A percentile compares a stretch with the other conserved stretches of the same genome.
phyloP scores from a whole-genome alignment of 1,139 yeast genomes.

The Saccharomycopsis hybrid region DNA sequence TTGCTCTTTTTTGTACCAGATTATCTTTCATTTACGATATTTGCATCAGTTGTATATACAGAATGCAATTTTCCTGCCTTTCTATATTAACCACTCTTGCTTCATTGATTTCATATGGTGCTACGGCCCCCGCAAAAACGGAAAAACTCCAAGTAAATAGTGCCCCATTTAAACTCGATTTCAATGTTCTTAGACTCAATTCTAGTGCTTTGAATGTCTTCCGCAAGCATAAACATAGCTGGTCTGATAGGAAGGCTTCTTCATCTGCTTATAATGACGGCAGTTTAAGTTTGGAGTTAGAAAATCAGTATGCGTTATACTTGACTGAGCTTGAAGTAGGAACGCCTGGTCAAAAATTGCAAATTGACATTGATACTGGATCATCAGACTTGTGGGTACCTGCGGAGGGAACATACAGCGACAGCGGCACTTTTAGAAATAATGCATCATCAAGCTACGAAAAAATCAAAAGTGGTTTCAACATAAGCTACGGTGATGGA shows the following conservation, averaged over 20 bases:
- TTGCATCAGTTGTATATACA: no score
- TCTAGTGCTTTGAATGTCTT: background rate
- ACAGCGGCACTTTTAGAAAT: conserved; percentile 13
- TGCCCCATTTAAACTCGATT: conserved; percentile 12
- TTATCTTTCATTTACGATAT: no score
- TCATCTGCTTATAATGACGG: no score
- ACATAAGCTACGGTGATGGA: conserved; percentile 49
- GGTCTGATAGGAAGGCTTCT: conserved; percentile 3
- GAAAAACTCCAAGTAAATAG: background rate
- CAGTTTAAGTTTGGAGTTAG: conserved; percentile 4
- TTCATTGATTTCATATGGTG: background rate
- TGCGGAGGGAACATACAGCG: conserved; percentile 12
- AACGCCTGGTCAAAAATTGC: conserved; percentile 29
- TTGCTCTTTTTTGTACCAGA: no score
- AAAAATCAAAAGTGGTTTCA: conserved; percentile 29
- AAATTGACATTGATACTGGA: conserved; percentile 41
- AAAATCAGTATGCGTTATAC: conserved; percentile 24
- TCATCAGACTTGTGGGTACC: conserved; percentile 35
- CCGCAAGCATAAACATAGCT: background rate
- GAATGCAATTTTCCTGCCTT: background rate
- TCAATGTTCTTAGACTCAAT: conserved; percentile 13
- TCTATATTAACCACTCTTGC: conserved; percentile 13
- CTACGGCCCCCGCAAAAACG: conserved; percentile 9
- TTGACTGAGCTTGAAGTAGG: conserved; percentile 31
- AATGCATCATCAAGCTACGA: conserved; percentile 23